Base-by-base conservation (phyloP, 2,329 filamentous ascomycete genomes). In the Colletotrichum sp. region DNA sequence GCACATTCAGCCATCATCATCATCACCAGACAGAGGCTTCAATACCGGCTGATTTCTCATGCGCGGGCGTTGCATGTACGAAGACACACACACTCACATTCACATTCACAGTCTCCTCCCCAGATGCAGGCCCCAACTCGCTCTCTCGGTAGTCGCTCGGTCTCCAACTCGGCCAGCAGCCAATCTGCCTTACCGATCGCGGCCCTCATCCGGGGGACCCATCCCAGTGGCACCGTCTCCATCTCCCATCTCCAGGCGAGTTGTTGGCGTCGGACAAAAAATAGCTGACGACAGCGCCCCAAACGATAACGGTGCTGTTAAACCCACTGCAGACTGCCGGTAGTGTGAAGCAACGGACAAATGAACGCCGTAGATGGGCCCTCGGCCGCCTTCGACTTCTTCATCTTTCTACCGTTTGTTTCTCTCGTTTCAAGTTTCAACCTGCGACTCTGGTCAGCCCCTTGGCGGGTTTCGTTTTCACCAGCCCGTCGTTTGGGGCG, bases 391-490 rank as follows among this genome's bases (percentile, higher is more conserved):
- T 63, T 12, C 18, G 39, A 28, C 32, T 26, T 21, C 36, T 57
- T 73, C 71, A 36, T 28, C 21, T 30, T 30, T 21, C 60, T 26
- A 69, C 72, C 68, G 72, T 75, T 67, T 62, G 34, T 62, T 52
- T 34, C 63, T 68, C 57, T 63, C 34, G 73, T 76, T 73, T 76
- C 73, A 73, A 36, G 73, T 76, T 76, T 73, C 70, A 73, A 24
- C 44, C 63, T 73, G 73, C 73, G 70, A 76, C 73, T 73, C 44
- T 21, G 70, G 59, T 18, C 63, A 28, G 64, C 59, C 34, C 64
- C 44, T 63, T 73, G 70, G 57, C 70, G 70, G 44, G 64, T 76
- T 73, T 73, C 63, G 70, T 68, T 76, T 52, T 65, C 44, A 59
- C 21, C 55, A 68, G 39, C 49, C 18, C 44, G 70, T 76, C 57